phyloP scores from a whole-genome alignment of 176 grass and related monocot species.

The Carex cristatella region DNA sequence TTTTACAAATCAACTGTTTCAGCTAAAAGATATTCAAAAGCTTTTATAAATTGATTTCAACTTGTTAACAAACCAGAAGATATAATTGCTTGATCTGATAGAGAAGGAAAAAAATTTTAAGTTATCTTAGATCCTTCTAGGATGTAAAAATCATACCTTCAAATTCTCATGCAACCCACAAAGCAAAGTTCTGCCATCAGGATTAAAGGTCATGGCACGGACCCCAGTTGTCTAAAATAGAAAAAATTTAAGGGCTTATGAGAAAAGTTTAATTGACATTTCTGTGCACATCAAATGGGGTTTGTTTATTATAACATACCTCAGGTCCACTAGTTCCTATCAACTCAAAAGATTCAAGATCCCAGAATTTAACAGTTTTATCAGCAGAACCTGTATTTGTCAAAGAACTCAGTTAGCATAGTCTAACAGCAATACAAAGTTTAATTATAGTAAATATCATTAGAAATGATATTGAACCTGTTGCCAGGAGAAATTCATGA shows the following conservation, averaged over 20 bases:
- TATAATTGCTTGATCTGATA: not conserved
- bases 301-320: conserved; percentile 41
- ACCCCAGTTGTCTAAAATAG: conserved; percentile 72
- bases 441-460: conserved; percentile 8
- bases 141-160: conserved; percentile 51
- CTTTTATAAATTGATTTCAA: not conserved
- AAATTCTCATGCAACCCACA: conserved; percentile 93
- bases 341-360: conserved; percentile 95
- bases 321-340: conserved; percentile 91
- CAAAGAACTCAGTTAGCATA: conserved; percentile 23
- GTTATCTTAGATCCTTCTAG: not conserved
- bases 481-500: conserved; percentile 89
- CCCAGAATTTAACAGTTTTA: conserved; percentile 98
- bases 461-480: conserved; percentile 54
- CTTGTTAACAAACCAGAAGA: conserved; percentile 6
- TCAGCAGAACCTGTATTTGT: conserved; percentile 72
- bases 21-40: not conserved
- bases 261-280: conserved; percentile 3
- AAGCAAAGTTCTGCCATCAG: conserved; percentile 84
- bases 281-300: not conserved
- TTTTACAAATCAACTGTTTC: not conserved
- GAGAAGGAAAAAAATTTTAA: not conserved
- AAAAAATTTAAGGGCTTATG: not conserved
- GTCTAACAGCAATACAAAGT: conserved; percentile 7
- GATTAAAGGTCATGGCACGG: conserved; percentile 95